Evolutionary conservation across 345 rosid species (phyloP), one percentile per base, ranked within the genome.

Genomic region (Lenwebbia sp.): DNA sequence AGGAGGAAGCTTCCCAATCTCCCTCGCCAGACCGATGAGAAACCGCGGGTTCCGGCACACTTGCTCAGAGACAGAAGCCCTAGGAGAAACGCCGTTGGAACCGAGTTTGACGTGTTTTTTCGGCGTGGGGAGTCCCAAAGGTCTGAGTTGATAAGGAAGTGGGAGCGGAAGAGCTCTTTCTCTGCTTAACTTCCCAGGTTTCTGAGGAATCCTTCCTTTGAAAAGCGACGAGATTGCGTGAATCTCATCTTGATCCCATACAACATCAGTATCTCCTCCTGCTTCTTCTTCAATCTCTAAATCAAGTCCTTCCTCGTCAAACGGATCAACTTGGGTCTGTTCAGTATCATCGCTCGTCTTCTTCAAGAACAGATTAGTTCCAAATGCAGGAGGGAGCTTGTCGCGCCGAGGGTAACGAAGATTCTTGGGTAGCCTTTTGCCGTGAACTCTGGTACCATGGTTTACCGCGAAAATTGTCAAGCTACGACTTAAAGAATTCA

Each of bases 91-190:
- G 14, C 88, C 70, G 74, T 50, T 78, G 0, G 91, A 57, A 84
- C 88, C 83, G n/a, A 84, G 50, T 74, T 76, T 92, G 56, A 89
- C 44, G 50, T 86, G 90, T 54, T 86, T 89, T 88, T 97, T 96
- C 0, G 93, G 91, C 2, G 95, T 89, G 76, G 99, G 99, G 33
- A 94, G 90, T 82, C 92, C 90, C 50, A 92, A 81, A 44, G 98
- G 98, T 54, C 99, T 91, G 83, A 95, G 78, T 87, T 94, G 95
- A 91, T 94, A 85, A 88, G 99, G 98, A 82, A 90, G 90, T 44
- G 96, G 96, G 65, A 95, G 98, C 1, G 99, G 98, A 92, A 84
- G 98, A 95, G 86, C 98, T 93, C 57, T 92, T 91, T 87, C 96
- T 87, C 10, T 70, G 56, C 84, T 30, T 52, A 90, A 88, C 23